A percentile compares a stretch with the other conserved stretches of the same genome.
phyloP scores from a whole-genome alignment of 805 yeast genomes.

The Ogataea pini region DNA sequence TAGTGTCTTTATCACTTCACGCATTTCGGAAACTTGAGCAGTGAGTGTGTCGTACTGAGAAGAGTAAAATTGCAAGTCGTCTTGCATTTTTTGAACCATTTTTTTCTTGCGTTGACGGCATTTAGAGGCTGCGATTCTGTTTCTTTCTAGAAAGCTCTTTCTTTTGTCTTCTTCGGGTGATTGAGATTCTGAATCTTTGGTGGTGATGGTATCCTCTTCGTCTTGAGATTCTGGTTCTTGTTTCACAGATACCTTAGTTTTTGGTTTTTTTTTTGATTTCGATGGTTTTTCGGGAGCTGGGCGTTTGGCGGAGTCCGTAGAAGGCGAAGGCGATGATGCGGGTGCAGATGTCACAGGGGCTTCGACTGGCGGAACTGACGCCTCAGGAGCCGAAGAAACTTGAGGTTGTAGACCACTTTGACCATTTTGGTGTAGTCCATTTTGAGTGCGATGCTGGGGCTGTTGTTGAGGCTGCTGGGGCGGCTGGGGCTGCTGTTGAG shows the following conservation, averaged over 20 bases:
- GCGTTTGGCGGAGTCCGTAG: background rate
- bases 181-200: conserved; percentile 8
- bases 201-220: background rate
- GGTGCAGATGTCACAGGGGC: background rate
- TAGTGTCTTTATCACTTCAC: conserved; percentile 56
- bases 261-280: conserved; percentile 2
- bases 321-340: too few relatives aligned
- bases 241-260: conserved; percentile 2
- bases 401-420: too few relatives aligned
- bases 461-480: background rate
- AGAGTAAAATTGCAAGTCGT: conserved; percentile 69
- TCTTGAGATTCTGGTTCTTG: background rate
- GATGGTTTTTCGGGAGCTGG: background rate
- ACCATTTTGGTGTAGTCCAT: too few relatives aligned
- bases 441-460: background rate
- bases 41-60: conserved; percentile 68
- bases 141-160: conserved; percentile 81
- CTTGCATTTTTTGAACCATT: conserved; percentile 79
- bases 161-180: conserved; percentile 72
- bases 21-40: conserved; percentile 54
- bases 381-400: too few relatives aligned
- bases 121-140: conserved; percentile 94
- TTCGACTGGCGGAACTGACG: background rate
- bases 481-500: background rate
- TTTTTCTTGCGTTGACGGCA: conserved; percentile 95